Base-by-base conservation (phyloP, 2,329 filamentous ascomycete species). In the Penicillium sp. region DNA sequence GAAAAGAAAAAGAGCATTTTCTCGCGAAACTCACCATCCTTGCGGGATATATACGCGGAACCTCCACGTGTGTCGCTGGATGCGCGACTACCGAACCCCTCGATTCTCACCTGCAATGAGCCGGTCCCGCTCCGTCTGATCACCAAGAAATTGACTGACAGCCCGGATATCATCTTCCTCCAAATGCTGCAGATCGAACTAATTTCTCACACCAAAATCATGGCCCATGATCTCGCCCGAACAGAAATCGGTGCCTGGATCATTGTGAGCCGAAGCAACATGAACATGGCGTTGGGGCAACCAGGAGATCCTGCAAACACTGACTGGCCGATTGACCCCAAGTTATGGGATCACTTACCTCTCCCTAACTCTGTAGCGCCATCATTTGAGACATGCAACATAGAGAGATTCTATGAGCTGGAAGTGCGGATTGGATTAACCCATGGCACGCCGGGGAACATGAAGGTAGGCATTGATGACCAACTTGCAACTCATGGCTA, bases 321-420 rank as follows among this genome's bases (percentile, higher is more conserved):
- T 8, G 85, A 94, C 54, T 70, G 81, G 39, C 72, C 76, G n/a
- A 60, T 93, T 15, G 82, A 88, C 39, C 69, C 78, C 32, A 73
- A 72, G 2, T 59, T 90, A 27, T 98, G 92, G 92, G 77, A 77
- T 45, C 71, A 72, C 27, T 71, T 77, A 33, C 71, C 79, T 0
- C 70, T 96, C 4, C 92, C 90, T 2, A 92, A 86, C 59, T 90
- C 85, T 0, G 79, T 98, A 8, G 82, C 87, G 7, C 92, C 92
- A 0, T 82, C 80, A 0, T 98, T 98, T 59, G 73, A 79, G 32
- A 86, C 88, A 1, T 98, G 92, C 66, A 96, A 96, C 61, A 76
- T 96, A 32, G 75, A 77, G 35, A 78, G 90, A 17, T 74, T 70
- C 35, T 96, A 98, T 61, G 83, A 89, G 58, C 67, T 98, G 25